phyloP scores from a whole-genome alignment of 345 rosid species.

The Euphorbia peplus region DNA sequence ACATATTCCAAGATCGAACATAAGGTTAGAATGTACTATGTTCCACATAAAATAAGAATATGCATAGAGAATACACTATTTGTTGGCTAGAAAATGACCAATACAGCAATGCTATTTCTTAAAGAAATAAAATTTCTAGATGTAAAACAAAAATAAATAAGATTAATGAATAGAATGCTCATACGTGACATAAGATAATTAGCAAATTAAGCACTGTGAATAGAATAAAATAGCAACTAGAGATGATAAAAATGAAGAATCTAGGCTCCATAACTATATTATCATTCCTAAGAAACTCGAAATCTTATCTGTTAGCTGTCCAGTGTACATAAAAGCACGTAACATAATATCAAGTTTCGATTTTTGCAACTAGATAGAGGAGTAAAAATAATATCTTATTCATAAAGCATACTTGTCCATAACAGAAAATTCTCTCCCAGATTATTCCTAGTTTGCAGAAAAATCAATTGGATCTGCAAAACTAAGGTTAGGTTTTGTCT shows the following conservation, averaged over 20 bases:
- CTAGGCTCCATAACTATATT: background rate
- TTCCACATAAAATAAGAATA: background rate
- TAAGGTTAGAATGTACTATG: background rate
- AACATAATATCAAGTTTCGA: background rate
- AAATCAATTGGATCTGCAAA: background rate
- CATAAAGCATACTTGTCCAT: background rate
- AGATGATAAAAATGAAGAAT: background rate
- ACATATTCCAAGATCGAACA: background rate
- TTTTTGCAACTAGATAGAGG: background rate
- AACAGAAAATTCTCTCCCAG: background rate
- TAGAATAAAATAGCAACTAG: background rate
- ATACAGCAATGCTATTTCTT: background rate
- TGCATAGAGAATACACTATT: too few relatives aligned
- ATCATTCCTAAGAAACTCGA: background rate
- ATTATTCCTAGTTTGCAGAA: background rate
- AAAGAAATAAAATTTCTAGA: background rate
- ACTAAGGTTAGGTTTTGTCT: background rate
- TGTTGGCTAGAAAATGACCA: background rate
- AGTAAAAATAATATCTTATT: background rate
- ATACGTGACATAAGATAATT: background rate
- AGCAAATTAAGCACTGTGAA: background rate
- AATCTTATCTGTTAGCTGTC: too few relatives aligned
- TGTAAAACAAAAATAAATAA: too few relatives aligned
- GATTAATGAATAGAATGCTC: background rate
- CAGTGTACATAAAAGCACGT: background rate